A percentile compares a stretch with the other conserved stretches of the same genome.
Evolutionary conservation across 352 stramenopile species (phyloP).

Genomic region (Phytophthora quininea): DNA sequence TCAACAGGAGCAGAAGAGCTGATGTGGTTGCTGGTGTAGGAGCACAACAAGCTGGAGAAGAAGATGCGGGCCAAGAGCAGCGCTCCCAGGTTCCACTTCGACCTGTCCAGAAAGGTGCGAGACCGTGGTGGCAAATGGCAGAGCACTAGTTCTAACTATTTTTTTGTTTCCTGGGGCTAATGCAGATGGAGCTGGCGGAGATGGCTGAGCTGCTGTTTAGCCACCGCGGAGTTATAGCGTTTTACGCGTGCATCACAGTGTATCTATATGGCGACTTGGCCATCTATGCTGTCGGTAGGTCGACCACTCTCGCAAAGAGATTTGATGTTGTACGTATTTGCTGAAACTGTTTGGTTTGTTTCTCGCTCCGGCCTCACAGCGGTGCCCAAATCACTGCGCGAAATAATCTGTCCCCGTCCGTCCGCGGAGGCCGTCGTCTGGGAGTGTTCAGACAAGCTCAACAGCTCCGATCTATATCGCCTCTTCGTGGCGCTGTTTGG

Average conservation of each 20-base stretch:
- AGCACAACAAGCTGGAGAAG: slow-evolving; percentile 61
- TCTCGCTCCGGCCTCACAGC: slow-evolving; percentile 36
- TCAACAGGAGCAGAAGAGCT: slow-evolving; percentile 9
- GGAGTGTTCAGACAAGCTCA: slow-evolving; percentile 72
- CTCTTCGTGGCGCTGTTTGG: slow-evolving; percentile 83
- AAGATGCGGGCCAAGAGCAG: slow-evolving; percentile 44
- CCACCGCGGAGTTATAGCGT: slow-evolving; percentile 66
- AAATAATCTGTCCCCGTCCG: slow-evolving; percentile 82
- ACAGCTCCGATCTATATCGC: slow-evolving; percentile 83
- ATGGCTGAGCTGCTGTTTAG: slow-evolving; percentile 85
- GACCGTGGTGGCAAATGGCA: background rate
- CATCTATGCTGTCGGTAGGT: slow-evolving; percentile 88
- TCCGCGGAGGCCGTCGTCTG: slow-evolving; percentile 51
- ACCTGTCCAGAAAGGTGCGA: slow-evolving; percentile 78
- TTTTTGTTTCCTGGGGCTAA: background rate
- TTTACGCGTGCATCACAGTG: slow-evolving; percentile 82
- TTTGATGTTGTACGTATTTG: too few species aligned
- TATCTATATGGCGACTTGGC: slow-evolving; percentile 89
- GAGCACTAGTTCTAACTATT: background rate
- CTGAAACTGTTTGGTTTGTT: background rate
- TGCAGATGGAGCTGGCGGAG: slow-evolving; percentile 83
- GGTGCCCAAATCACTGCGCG: slow-evolving; percentile 87
- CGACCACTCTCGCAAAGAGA: background rate
- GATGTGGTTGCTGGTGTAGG: slow-evolving; percentile 35
- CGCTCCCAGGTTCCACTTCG: slow-evolving; percentile 56